Base-by-base conservation (phyloP, 768 basidiomycete genomes). In the Amanita pallidorosea region DNA sequence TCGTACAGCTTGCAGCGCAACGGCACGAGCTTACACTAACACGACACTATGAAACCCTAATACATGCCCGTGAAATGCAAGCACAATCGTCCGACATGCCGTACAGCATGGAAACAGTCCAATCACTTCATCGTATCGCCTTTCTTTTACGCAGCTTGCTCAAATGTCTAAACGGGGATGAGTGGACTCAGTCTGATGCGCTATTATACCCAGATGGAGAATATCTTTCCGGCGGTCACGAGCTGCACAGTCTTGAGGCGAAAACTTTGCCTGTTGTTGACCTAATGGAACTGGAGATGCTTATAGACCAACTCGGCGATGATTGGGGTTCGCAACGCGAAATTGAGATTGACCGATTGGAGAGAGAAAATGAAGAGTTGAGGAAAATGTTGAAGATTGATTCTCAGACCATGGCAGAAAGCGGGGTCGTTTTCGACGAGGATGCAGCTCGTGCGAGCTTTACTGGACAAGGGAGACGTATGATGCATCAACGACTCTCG, bases 291-390 rank as follows among this genome's bases (percentile, higher is more conserved):
- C 63, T 78, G 22, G 63, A 69, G 38, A 60, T 61, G 1, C 68
- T 77, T 17, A 67, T 35, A 49, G 63, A 27, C 66, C 73, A 45
- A 69, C 69, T 4, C 65, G 78, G 20, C 70, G 74, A 37, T 22
- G 92, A 98, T 65, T 97, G 95, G 89, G 83, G 88, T 2, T 56
- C 84, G 53, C 88, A 91, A 63, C 77, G 96, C 54, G 95, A 98
- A 63, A 68, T 70, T 54, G 96, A 98, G 68, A 89, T 99, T 47
- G 60, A 74, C 8, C 76, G 93, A 45, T 68, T 99, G 38, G 83
- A 85, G 63, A 69, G 69, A 45, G 95, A 98, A 68, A 99, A 99
- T 61, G 75, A 78, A 40, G 75, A 80, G 51, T 68, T 99, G 45
- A 73, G 95, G 45, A 73, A 73, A 59, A 63, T 86, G 65, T 69